Evolutionary conservation across 805 yeast genomes (phyloP).

Genomic region (Candida boidinii): DNA sequence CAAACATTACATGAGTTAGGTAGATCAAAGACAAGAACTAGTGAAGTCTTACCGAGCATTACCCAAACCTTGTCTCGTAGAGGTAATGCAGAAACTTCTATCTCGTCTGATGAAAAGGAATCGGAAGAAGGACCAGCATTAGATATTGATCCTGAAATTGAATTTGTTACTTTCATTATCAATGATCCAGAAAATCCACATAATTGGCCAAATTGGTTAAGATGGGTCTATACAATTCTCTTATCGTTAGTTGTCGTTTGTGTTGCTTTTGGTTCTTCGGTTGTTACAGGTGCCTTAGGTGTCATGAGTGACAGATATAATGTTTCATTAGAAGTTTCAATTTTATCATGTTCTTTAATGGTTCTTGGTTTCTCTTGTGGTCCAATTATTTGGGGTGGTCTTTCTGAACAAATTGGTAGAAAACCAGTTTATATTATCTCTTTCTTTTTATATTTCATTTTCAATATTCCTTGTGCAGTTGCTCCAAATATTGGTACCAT

Average conservation of each 20-base stretch:
- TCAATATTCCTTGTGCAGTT: slow-evolving; percentile 82
- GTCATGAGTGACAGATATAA: slow-evolving; percentile 55
- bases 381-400: slow-evolving; percentile 84
- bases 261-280: slow-evolving; percentile 91
- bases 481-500: slow-evolving; percentile 77
- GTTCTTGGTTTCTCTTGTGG: slow-evolving; percentile 85
- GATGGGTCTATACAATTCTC: slow-evolving; percentile 62
- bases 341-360: slow-evolving; percentile 75
- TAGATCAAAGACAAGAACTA: slow-evolving; percentile 27
- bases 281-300: slow-evolving; percentile 80
- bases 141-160: slow-evolving; percentile 56
- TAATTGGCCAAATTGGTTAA: slow-evolving; percentile 56
- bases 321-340: slow-evolving; percentile 74
- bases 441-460: slow-evolving; percentile 62
- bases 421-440: slow-evolving; percentile 76
- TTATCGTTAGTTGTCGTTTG: slow-evolving; percentile 70
- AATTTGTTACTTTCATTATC: slow-evolving; percentile 73
- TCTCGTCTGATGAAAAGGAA: slow-evolving; percentile 20
- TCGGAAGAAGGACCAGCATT: slow-evolving; percentile 13
- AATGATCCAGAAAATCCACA: slow-evolving; percentile 87
- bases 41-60: slow-evolving; percentile 17
- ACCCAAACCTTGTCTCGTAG: slow-evolving; percentile 13
- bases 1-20: slow-evolving; percentile 63
- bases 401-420: slow-evolving; percentile 80
- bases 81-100: slow-evolving; percentile 17